These are phyloP conservation scores for Wallacemonas collosoma DNA, from an alignment of 208 protist genomes.

Conservation along the genomic window DNA sequence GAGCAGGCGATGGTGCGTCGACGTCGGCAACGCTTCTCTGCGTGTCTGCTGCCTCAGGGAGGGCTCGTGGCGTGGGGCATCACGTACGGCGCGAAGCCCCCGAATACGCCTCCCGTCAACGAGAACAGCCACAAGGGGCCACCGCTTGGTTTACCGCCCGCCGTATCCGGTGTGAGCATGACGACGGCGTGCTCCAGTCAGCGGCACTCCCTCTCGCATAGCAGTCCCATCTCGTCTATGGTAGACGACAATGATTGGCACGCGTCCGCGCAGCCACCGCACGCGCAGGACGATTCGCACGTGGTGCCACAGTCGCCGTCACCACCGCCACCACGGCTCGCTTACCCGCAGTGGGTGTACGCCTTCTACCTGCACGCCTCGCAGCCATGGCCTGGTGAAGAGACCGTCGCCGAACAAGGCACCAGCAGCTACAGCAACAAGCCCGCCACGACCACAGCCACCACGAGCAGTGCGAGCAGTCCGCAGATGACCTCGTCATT, in stretches of 20 bases:
- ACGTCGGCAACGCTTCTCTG: slow-evolving; percentile 33
- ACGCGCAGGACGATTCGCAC: not conserved
- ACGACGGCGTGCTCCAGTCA: not conserved
- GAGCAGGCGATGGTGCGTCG: not conserved
- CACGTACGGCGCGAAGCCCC: not conserved
- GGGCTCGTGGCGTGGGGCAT: slow-evolving; percentile 43
- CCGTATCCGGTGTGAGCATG: not conserved
- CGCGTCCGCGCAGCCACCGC: no score
- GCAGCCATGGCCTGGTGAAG: not conserved
- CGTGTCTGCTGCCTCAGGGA: slow-evolving; percentile 54
- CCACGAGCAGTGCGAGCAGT: not conserved
- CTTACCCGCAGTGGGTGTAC: slow-evolving; percentile 12
- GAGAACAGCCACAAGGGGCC: no score
- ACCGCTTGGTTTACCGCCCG: not conserved
- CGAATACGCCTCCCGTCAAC: no score
- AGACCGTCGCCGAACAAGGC: not conserved
- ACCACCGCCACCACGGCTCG: not conserved
- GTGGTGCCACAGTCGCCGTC: not conserved
- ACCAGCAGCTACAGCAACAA: not conserved
- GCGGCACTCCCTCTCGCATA: not conserved
- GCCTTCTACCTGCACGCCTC: slow-evolving; percentile 3
- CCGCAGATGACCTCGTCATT: not conserved
- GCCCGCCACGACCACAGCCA: not conserved
- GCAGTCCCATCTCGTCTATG: not conserved
- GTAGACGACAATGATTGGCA: not conserved